Evolutionary conservation across 2,329 filamentous ascomycete species (phyloP).

Genomic region (Didymella arachidicola): DNA sequence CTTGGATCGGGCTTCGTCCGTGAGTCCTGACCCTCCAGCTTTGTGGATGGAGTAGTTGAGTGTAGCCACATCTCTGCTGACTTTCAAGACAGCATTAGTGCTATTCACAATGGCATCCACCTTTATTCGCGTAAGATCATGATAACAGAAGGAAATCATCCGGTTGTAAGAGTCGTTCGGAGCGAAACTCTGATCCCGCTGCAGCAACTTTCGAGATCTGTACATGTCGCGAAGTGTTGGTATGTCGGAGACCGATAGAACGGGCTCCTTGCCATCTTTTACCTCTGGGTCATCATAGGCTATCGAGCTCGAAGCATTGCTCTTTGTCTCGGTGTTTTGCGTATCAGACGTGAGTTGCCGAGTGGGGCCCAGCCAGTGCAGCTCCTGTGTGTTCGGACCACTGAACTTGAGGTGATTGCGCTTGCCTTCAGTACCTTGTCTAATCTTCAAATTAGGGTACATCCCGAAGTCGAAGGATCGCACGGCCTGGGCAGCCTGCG

Average conservation of each 20-base stretch:
- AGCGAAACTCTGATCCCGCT: conserved; percentile 38
- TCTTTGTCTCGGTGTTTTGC: conserved; percentile 11
- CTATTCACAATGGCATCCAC: conserved; percentile 49
- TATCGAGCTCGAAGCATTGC: conserved; percentile 24
- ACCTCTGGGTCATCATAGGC: conserved; percentile 18
- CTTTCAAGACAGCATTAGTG: conserved; percentile 29
- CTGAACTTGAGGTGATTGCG: conserved; percentile 33
- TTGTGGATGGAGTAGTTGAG: conserved; percentile 39
- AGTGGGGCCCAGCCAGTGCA: neutral
- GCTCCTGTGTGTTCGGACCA: conserved; percentile 11
- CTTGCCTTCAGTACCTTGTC: conserved; percentile 20
- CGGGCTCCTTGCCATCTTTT: conserved; percentile 6
- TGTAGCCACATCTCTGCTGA: conserved; percentile 20
- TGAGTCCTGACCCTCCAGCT: conserved; percentile 40
- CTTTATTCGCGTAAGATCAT: conserved; percentile 44
- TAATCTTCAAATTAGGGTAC: conserved; percentile 29
- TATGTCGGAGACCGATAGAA: conserved; percentile 31
- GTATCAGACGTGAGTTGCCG: conserved; percentile 8
- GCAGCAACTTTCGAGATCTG: conserved; percentile 32
- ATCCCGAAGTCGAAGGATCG: conserved; percentile 24
- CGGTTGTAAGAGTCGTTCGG: conserved; percentile 44
- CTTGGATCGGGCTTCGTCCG: conserved; percentile 29
- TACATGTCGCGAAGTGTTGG: conserved; percentile 42
- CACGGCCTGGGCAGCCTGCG: conserved; percentile 26
- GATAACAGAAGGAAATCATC: conserved; percentile 40